A percentile compares a stretch with the other conserved stretches of the same genome.
These are phyloP conservation scores for Metschnikowia cerradonensis DNA, from an alignment of 805 yeast genomes.

Conservation along the genomic window DNA sequence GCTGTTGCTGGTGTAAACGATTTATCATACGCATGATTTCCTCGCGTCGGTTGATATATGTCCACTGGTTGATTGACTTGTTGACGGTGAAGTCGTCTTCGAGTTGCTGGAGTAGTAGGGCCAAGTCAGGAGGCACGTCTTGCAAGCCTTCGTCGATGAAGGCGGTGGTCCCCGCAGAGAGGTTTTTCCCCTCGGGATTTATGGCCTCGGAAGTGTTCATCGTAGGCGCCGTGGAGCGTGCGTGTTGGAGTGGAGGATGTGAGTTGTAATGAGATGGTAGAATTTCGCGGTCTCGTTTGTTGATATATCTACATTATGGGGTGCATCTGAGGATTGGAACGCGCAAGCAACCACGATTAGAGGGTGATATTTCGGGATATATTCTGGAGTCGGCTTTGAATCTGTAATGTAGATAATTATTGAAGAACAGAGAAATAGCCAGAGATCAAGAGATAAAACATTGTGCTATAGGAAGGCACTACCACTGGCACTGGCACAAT, in stretches of 20 bases:
- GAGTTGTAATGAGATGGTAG: background rate
- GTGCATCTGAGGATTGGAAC: background rate
- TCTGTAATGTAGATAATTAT: too few species aligned
- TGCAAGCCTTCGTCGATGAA: conserved; percentile 17
- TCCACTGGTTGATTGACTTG: conserved; percentile 44
- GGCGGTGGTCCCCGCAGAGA: conserved; percentile 12
- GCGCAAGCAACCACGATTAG: background rate
- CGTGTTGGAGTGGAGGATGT: background rate
- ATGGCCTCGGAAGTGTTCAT: conserved; percentile 11
- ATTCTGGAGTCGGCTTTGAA: too few species aligned
- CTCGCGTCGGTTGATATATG: conserved; percentile 42
- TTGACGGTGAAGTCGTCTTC: conserved; percentile 40
- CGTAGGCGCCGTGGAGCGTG: background rate
- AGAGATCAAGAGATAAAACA: too few species aligned
- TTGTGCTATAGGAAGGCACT: too few species aligned
- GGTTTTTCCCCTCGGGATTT: conserved; percentile 4
- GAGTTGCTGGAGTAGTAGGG: conserved; percentile 35
- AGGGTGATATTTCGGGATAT: too few species aligned
- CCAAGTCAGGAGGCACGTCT: conserved; percentile 46
- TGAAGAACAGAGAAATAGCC: too few species aligned
- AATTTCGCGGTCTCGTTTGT: conserved; percentile 3
- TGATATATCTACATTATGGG: conserved; percentile 1
- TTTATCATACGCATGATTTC: conserved; percentile 39
- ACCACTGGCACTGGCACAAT: too few species aligned
- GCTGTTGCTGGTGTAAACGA: conserved; percentile 31